A percentile compares a stretch with the other conserved stretches of the same genome.
Evolutionary conservation across 352 stramenopile genomes (phyloP).

Genomic region (Pythium rishiriense): DNA sequence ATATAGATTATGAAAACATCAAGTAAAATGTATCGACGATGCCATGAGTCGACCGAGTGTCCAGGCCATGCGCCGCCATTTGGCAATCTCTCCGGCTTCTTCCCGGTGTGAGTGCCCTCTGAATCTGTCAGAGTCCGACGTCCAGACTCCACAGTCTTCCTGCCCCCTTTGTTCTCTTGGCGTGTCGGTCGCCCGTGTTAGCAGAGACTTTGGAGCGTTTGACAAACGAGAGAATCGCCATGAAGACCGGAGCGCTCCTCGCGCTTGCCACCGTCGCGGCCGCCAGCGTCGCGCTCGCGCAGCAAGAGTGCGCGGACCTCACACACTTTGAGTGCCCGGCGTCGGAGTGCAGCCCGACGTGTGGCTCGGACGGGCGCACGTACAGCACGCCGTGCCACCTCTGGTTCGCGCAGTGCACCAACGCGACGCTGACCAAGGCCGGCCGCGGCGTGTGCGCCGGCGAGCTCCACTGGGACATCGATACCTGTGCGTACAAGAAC

Average conservation of each 20-base stretch:
- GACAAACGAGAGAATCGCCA: neutral
- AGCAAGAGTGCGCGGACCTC: conserved; percentile 11
- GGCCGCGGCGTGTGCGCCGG: conserved; percentile 26
- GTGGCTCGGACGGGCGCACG: conserved; percentile 44
- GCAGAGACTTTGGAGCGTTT: neutral
- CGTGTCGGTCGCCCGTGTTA: neutral
- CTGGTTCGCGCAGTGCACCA: conserved; percentile 33
- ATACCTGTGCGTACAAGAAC: neutral
- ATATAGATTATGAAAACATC: too few species aligned
- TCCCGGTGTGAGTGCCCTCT: neutral
- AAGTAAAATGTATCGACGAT: too few species aligned
- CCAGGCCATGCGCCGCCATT: neutral
- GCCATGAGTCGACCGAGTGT: neutral
- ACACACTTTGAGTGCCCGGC: conserved; percentile 25
- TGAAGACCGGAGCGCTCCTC: neutral
- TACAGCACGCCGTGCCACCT: conserved; percentile 46
- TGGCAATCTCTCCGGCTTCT: neutral
- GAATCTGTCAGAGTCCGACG: neutral
- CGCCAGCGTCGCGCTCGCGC: neutral
- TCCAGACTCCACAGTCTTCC: neutral
- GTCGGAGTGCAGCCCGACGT: conserved; percentile 35
- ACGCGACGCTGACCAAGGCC: conserved; percentile 27
- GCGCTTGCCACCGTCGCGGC: neutral
- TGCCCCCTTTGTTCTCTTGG: neutral
- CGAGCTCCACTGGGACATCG: conserved; percentile 2